Evolutionary conservation across 305 asterid genomes (phyloP).

Genomic region (Nicotiana rustica): DNA sequence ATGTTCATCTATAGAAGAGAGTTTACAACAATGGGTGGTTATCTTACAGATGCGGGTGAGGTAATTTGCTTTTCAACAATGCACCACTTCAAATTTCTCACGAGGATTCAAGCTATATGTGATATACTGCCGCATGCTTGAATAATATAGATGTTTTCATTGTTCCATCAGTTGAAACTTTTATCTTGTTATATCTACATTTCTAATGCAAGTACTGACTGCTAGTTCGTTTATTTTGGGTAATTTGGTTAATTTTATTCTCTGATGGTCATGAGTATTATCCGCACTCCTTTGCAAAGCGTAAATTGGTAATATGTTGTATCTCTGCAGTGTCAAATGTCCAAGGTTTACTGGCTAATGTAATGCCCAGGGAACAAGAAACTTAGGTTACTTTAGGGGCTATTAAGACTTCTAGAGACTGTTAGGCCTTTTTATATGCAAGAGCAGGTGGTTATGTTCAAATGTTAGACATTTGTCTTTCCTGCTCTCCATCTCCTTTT

Average conservation of each 20-base stretch:
- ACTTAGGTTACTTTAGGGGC: neutral
- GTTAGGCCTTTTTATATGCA: neutral
- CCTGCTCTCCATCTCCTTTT: neutral
- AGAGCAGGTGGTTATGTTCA: neutral
- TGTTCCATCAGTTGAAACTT: conserved; percentile 14
- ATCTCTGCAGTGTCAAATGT: conserved; percentile 18
- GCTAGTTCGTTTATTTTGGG: neutral
- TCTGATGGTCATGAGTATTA: neutral
- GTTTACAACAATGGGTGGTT: conserved; percentile 96
- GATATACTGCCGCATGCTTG: conserved; percentile 23
- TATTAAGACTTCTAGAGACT: neutral
- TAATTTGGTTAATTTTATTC: conserved; percentile 13
- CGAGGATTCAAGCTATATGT: conserved; percentile 24
- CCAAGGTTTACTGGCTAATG: conserved; percentile 19
- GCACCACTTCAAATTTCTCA: conserved; percentile 32
- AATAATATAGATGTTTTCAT: conserved; percentile 5
- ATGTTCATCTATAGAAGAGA: conserved; percentile 88
- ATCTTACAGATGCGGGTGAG: conserved; percentile 99
- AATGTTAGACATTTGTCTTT: neutral
- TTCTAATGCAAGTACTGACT: conserved; percentile 2
- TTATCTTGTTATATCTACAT: conserved; percentile 27
- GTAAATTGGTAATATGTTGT: conserved; percentile 13
- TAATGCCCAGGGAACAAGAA: conserved; percentile 26
- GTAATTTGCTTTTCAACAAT: conserved; percentile 54
- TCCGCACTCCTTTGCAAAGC: conserved; percentile 10